Percentiles rank a stretch among this genome's conserved stretches.
phyloP scores from a whole-genome alignment of 2,329 filamentous ascomycete genomes.

The Aureobasidium namibiae region DNA sequence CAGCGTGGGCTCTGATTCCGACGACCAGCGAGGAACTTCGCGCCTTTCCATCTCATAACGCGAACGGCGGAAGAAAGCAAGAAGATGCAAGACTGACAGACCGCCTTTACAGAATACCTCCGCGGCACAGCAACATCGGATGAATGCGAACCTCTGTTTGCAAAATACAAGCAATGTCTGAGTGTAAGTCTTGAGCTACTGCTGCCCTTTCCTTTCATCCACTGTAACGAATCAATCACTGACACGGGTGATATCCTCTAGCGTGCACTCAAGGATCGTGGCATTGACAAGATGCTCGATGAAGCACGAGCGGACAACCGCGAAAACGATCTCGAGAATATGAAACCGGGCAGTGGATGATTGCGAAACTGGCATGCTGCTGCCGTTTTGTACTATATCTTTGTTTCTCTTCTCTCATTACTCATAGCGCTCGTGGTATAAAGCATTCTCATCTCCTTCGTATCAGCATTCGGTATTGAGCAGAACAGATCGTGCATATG shows the following conservation, averaged over 20 bases:
- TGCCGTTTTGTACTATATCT: not conserved
- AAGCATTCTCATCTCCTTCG: not conserved
- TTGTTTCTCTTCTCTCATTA: not conserved
- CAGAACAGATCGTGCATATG: too few relatives aligned
- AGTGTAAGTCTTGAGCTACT: conserved; percentile 48
- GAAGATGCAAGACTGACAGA: too few relatives aligned
- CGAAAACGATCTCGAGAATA: conserved; percentile 71
- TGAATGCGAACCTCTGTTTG: conserved; percentile 80
- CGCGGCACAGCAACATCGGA: conserved; percentile 74
- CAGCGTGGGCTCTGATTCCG: too few relatives aligned
- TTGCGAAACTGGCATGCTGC: too few relatives aligned
- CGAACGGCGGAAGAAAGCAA: too few relatives aligned
- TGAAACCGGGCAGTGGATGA: conserved; percentile 34
- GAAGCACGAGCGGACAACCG: conserved; percentile 84
- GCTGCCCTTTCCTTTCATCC: conserved; percentile 5
- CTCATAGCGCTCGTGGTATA: not conserved
- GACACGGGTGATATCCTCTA: conserved; percentile 30
- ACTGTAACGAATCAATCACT: not conserved
- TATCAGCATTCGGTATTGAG: too few relatives aligned
- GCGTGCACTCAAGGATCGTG: conserved; percentile 78
- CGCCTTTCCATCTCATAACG: too few relatives aligned
- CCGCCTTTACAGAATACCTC: conserved; percentile 75
- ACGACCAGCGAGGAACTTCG: too few relatives aligned
- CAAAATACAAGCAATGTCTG: conserved; percentile 79
- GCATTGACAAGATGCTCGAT: conserved; percentile 86